Conservation (phyloP, 805 yeast species). For the Metschnikowia chrysomelidarum region DNA sequence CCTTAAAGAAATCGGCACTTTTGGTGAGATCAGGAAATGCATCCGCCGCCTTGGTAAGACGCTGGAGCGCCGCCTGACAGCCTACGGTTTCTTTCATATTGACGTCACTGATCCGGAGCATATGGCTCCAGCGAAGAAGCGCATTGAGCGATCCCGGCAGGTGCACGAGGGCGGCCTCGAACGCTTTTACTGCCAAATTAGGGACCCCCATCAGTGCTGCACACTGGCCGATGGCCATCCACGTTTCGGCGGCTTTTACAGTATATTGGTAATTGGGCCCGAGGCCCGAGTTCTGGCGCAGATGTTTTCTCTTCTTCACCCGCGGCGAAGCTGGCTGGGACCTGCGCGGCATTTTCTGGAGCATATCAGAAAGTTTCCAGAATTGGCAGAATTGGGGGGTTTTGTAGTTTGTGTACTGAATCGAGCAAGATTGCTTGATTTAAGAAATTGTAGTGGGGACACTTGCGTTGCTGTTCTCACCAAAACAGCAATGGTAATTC, state of each 20-base stretch:
- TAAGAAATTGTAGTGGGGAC: too few relatives aligned
- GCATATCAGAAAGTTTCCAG: too few relatives aligned
- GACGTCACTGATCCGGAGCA: slow-evolving; percentile 40
- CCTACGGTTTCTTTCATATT: slow-evolving; percentile 39
- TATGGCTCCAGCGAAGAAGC: slow-evolving; percentile 42
- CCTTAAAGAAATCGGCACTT: slow-evolving; percentile 44
- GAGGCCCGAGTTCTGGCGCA: slow-evolving; percentile 8
- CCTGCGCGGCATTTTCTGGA: slow-evolving; percentile 13
- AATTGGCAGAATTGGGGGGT: too few relatives aligned
- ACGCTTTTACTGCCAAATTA: slow-evolving; percentile 42
- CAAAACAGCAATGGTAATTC: too few relatives aligned
- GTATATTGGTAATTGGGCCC: slow-evolving; percentile 1
- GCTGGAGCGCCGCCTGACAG: slow-evolving; percentile 38
- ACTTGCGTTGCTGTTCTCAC: too few relatives aligned
- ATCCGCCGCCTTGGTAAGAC: slow-evolving; percentile 38
- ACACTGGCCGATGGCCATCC: slow-evolving; percentile 48
- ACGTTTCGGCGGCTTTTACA: slow-evolving; percentile 34
- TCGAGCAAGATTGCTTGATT: too few relatives aligned
- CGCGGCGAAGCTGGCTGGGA: slow-evolving; percentile 16
- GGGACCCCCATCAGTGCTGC: slow-evolving; percentile 42
- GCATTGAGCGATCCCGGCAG: slow-evolving; percentile 42
- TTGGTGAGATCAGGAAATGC: slow-evolving; percentile 37
- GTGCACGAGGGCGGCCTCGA: slow-evolving; percentile 41
- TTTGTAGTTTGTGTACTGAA: too few relatives aligned
- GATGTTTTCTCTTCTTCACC: slow-evolving; percentile 10